Base-by-base conservation (phyloP, 2,329 filamentous ascomycete genomes). In the Exophiala sideris region DNA sequence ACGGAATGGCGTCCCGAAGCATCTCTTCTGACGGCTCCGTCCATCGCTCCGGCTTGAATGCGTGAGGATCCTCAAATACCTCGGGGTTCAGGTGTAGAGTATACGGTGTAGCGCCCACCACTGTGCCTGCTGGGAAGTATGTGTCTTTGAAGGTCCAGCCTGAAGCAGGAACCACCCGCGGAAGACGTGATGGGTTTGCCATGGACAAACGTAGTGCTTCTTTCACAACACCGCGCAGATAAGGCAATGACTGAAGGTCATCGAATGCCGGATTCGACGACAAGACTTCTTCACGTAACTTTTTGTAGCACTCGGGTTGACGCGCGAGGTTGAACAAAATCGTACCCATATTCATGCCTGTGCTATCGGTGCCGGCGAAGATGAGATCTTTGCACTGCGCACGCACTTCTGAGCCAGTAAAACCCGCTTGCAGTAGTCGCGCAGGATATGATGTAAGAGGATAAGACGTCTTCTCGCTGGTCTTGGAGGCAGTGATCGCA, bases 341-440 rank as follows among this genome's bases (percentile, higher is more conserved):
- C 1, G 73, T 78, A 5, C 74, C 72, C 16, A 79, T 64, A 54
- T 77, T 80, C 70, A 78, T 79, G 12, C 74, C 75, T 2, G 76
- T 79, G 0, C 75, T 75, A 62, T 82, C 79, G 0, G 79, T 79
- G 1, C 79, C 79, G 1, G 79, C 79, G 64, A 81, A 82, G 39
- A 65, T 63, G 21, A 65, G 59, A 42, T 64, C 63, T 48, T 65
- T 65, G 59, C 62, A 65, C 38, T 65, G 63, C 11, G 63, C 63
- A 14, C 52, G 52, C 4, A 54, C 57, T 48, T 65, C 63, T 3
- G 54, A 54, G 8, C 21, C n/a, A 1, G 54, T 57, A 44, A 65
- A 49, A 2, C 62, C 62, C 9, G 60, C 60, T 18, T 61, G 46
- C 5, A 65, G 54, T 2, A 65, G 56, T 29, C 62, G 54, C 6